Conservation (phyloP, 2,329 filamentous ascomycete genomes). For the Aureobasidium melanogenum region DNA sequence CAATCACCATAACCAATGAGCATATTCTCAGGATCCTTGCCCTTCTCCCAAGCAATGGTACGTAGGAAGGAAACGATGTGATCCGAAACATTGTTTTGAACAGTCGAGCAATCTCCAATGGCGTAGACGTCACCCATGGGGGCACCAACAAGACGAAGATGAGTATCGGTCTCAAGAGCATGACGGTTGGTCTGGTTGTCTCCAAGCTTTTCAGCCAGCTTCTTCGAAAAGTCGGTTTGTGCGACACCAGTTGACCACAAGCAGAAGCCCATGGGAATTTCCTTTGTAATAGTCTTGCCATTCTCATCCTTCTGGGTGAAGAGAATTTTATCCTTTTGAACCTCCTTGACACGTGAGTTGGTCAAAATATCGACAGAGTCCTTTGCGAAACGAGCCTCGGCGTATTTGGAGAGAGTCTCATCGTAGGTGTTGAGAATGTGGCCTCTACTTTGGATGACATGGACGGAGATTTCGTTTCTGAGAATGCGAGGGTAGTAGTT, state of each 20-base stretch:
- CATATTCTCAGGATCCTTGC: conserved; percentile 80
- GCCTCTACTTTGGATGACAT: conserved; percentile 86
- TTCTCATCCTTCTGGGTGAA: conserved; percentile 75
- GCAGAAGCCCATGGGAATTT: conserved; percentile 91
- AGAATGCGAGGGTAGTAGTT: conserved; percentile 77
- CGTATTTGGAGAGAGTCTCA: conserved; percentile 84
- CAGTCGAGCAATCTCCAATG: conserved; percentile 90
- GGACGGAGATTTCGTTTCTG: conserved; percentile 96
- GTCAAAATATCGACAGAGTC: conserved; percentile 88
- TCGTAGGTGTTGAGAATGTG: conserved; percentile 99
- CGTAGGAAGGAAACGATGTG: conserved; percentile 86
- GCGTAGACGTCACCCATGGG: conserved; percentile 93
- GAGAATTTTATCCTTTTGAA: conserved; percentile 71
- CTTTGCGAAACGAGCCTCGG: conserved; percentile 81
- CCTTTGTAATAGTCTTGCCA: conserved; percentile 72
- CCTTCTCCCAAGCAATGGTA: conserved; percentile 82
- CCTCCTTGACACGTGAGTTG: conserved; percentile 87
- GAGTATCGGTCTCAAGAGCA: conserved; percentile 88
- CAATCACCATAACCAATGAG: conserved; percentile 82
- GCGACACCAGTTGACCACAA: conserved; percentile 95
- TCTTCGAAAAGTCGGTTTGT: conserved; percentile 72
- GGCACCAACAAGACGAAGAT: conserved; percentile 79
- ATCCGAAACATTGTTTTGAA: conserved; percentile 94
- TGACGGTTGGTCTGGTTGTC: conserved; percentile 75
- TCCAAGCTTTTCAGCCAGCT: conserved; percentile 62